A percentile compares a stretch with the other conserved stretches of the same genome.
Conservation (phyloP, 176 grass and related monocot species). For the Oryza meyeriana region DNA sequence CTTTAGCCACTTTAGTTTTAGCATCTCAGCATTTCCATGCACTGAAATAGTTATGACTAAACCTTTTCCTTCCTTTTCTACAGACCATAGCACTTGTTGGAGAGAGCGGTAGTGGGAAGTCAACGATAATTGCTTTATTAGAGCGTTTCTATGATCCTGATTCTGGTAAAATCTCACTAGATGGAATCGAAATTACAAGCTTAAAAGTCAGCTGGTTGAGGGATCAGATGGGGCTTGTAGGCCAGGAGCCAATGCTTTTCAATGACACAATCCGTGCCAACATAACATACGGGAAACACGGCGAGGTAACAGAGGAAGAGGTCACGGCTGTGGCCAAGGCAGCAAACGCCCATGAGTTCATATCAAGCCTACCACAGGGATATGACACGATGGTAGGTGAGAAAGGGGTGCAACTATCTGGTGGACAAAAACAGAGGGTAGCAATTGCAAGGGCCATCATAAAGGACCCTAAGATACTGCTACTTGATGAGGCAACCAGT, state of each 20-base stretch:
- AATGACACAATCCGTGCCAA: slow-evolving; percentile 62
- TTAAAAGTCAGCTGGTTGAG: slow-evolving; percentile 54
- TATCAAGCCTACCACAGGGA: slow-evolving; percentile 54
- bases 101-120: slow-evolving; percentile 78
- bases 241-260: slow-evolving; percentile 64
- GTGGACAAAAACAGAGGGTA: slow-evolving; percentile 60
- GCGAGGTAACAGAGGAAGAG: slow-evolving; percentile 53
- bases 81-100: slow-evolving; percentile 75
- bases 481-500: slow-evolving; percentile 64
- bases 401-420: slow-evolving; percentile 57
- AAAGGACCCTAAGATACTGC: slow-evolving; percentile 60
- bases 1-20: slow-evolving; percentile 15
- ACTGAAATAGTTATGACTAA: slow-evolving; percentile 9
- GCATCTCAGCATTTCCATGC: neutral
- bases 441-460: slow-evolving; percentile 65
- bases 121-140: slow-evolving; percentile 65
- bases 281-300: slow-evolving; percentile 48
- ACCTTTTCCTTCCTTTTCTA: slow-evolving; percentile 23
- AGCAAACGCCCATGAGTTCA: slow-evolving; percentile 59
- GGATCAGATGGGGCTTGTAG: slow-evolving; percentile 57
- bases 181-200: slow-evolving; percentile 44
- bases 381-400: slow-evolving; percentile 53
- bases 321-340: slow-evolving; percentile 42
- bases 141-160: slow-evolving; percentile 70
- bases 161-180: slow-evolving; percentile 57